Base-by-base conservation (phyloP, 2,329 filamentous ascomycete genomes). In the Ceratocystis harringtonii region DNA sequence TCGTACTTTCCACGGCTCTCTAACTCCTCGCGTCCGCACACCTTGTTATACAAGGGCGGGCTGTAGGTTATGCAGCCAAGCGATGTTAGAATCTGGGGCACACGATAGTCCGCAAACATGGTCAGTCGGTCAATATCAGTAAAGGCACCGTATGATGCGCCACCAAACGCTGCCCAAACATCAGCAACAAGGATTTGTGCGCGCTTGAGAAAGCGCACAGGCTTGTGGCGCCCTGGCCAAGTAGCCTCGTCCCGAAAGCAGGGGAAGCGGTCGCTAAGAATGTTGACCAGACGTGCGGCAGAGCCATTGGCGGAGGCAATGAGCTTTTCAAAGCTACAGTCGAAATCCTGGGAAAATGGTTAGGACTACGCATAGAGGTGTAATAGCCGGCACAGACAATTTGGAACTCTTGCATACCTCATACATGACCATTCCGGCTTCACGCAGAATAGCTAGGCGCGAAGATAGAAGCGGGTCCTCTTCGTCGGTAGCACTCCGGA, bases 41-140 rank as follows among this genome's bases (percentile, higher is more conserved):
- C 86, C 17, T 86, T 81, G 43, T 81, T 79, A 62, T 91, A 85
- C 57, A 99, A 77, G 0, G 85, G 81, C 0, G 94, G 94, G 69
- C 89, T 92, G 75, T 94, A 96, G 71, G 83, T 84, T 62, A 99
- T 77, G 66, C 91, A 92, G 19, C 89, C 89, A 57, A 97, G 79
- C 8, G 85, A 84, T 71, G 92, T 85, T 43, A 99, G 81, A 70
- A 96, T 94, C 76, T 99, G 94, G 15, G 95, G 95, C 64, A 99
- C 87, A 55, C 94, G 88, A 73, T 99, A 99, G 77, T 99, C 94
- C 72, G 94, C 92, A 78, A 99, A 99, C 87, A 97, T 97, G 68
- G 94, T 99, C 71, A 99, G 88, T 73, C 91, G 90, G 76, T 94
- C 88, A 70, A 99, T 96, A 73, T 99, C 94, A 66, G 84, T 73